Base-by-base conservation (phyloP, 2,329 filamentous ascomycete genomes). In the Curvularia sp. region DNA sequence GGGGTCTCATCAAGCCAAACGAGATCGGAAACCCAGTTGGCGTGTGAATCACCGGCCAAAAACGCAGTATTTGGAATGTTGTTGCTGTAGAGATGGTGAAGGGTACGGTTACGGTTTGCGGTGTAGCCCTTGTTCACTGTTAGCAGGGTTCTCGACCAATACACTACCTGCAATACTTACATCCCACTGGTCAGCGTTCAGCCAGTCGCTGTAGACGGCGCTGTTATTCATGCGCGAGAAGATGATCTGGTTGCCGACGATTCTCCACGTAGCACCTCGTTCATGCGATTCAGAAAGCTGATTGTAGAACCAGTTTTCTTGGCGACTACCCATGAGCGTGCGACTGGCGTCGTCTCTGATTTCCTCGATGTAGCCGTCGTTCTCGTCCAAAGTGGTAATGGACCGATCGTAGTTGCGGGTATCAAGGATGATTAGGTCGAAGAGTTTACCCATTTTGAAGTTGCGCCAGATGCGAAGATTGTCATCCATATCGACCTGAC, bases 51-150 rank as follows among this genome's bases (percentile, higher is more conserved):
- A 6, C 89, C 89, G 0, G 88, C 82, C 15, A 92, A 82, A 65
- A 92, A 85, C 57, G 91, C 84, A 66, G 87, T 91, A 77, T 92
- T 91, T 57, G 79, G 79, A 60, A 92, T 91, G 8, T 86, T 79
- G 71, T 90, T 85, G 32, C 86, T 79, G 65, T 88, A 89, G 12
- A 92, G 77, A 57, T 86, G 84, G 64, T 86, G 77, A 10, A 90
- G 79, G 0, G 89, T 92, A 21, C 89, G 82, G 78, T 92, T 91
- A 46, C 87, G 81, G 74, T 90, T 91, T 7, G 87, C 83, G 34
- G 83, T 79, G 69, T 92, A 92, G 4, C 72, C 89, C 72, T 88
- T 79, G 43, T 46, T 13, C 5, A 42, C 15, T 36, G 49, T 57
- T n/a, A 52, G 53, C 28, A 32, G 32, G 12, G 28, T n/a, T 28